Conservation (phyloP, 2,329 filamentous ascomycete genomes). For the Aspergillus aculeatus region DNA sequence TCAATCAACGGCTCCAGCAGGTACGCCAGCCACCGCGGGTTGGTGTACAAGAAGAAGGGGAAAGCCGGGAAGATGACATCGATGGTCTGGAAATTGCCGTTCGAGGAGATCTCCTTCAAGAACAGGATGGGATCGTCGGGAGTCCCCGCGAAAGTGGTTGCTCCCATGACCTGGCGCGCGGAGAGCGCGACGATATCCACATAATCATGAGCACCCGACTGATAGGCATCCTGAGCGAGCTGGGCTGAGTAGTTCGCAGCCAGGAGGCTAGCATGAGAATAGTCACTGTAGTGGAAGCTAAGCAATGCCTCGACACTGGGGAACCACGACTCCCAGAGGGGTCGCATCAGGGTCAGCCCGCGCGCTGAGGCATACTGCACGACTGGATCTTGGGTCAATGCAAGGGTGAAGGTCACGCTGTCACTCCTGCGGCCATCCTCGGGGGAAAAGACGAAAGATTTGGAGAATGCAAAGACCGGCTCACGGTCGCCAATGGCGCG, state of each 20-base stretch:
- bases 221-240: slow-evolving; percentile 67
- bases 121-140: slow-evolving; percentile 71
- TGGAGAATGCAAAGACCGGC: slow-evolving; percentile 77
- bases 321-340: slow-evolving; percentile 78
- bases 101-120: slow-evolving; percentile 81
- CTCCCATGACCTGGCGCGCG: slow-evolving; percentile 76
- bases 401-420: slow-evolving; percentile 71
- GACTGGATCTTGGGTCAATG: slow-evolving; percentile 74
- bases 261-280: slow-evolving; percentile 60
- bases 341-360: slow-evolving; percentile 74
- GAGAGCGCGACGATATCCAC: slow-evolving; percentile 75
- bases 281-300: slow-evolving; percentile 74
- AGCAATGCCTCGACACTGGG: slow-evolving; percentile 61
- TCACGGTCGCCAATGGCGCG: slow-evolving; percentile 73
- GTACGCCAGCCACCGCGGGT: slow-evolving; percentile 76
- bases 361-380: slow-evolving; percentile 75
- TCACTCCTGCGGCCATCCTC: slow-evolving; percentile 40
- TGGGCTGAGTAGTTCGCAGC: slow-evolving; percentile 73
- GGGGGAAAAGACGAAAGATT: slow-evolving; percentile 57
- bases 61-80: slow-evolving; percentile 86
- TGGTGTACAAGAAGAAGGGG: slow-evolving; percentile 83
- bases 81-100: slow-evolving; percentile 81
- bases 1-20: slow-evolving; percentile 77
- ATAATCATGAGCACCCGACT: slow-evolving; percentile 72
- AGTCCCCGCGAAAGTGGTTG: slow-evolving; percentile 71